A percentile compares a stretch with the other conserved stretches of the same genome.
phyloP scores from a whole-genome alignment of 176 grass and related monocot genomes.

The Carex littledalei region DNA sequence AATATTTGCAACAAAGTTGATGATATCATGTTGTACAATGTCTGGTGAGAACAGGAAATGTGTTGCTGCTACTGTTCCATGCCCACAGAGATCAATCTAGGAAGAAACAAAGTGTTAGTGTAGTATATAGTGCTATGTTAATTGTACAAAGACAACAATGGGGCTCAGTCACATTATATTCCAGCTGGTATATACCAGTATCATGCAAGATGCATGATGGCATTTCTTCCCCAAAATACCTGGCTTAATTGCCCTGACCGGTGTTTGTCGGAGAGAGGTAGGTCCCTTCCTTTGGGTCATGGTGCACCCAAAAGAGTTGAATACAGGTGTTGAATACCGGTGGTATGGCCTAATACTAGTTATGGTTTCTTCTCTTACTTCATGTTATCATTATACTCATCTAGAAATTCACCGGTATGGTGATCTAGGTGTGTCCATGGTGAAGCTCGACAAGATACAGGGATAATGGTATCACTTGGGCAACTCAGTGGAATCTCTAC shows the following conservation, averaged over 20 bases:
- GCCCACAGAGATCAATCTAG: slow-evolving; percentile 45
- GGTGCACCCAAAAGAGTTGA: background rate
- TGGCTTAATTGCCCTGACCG: background rate
- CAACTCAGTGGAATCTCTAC: background rate
- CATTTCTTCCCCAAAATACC: background rate
- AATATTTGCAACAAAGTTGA: slow-evolving; percentile 39
- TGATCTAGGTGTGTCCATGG: background rate
- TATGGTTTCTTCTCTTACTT: background rate
- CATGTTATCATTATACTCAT: background rate
- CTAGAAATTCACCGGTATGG: background rate
- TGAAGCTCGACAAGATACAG: background rate
- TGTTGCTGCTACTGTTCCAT: slow-evolving; percentile 43
- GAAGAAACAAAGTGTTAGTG: background rate
- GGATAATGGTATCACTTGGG: background rate
- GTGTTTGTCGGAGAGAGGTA: background rate
- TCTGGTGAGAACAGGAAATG: slow-evolving; percentile 40
- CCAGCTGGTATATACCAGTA: background rate
- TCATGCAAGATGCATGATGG: background rate
- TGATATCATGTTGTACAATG: slow-evolving; percentile 4
- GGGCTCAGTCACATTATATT: background rate
- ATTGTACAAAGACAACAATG: background rate
- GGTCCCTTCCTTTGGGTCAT: background rate
- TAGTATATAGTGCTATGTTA: background rate
- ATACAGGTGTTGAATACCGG: background rate
- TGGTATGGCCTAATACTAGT: background rate